Conservation (phyloP, 2,329 filamentous ascomycete genomes). For the Curvularia verruculosa region DNA sequence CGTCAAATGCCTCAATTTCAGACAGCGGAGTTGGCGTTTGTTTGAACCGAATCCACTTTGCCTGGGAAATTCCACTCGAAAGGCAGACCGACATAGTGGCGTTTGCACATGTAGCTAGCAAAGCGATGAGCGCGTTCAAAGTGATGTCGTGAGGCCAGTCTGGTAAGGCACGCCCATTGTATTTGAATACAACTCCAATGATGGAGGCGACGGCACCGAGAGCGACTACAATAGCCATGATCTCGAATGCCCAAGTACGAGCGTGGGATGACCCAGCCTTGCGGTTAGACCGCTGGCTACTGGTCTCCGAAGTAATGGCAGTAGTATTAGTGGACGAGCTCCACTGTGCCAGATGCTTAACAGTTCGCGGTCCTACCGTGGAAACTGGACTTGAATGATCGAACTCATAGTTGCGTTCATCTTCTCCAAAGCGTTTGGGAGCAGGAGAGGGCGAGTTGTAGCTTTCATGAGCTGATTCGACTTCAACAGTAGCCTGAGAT, state of each 20-base stretch:
- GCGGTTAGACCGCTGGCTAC: conserved; percentile 13
- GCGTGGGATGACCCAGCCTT: conserved; percentile 10
- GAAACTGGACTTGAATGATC: conserved; percentile 10
- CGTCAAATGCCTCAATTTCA: conserved; percentile 20
- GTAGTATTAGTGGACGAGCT: conserved; percentile 16
- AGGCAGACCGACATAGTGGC: conserved; percentile 20
- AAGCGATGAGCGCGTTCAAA: conserved; percentile 22
- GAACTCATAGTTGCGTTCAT: conserved; percentile 12
- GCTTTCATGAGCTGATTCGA: conserved; percentile 8
- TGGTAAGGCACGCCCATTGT: conserved; percentile 20
- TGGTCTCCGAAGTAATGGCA: conserved; percentile 11
- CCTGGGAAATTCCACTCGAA: conserved; percentile 22
- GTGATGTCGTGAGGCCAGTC: conserved; percentile 23
- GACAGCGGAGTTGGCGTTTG: conserved; percentile 11
- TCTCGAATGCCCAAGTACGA: conserved; percentile 18
- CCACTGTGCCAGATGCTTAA: conserved; percentile 13
- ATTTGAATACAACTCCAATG: conserved; percentile 16
- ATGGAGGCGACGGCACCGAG: conserved; percentile 17
- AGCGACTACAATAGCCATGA: conserved; percentile 14
- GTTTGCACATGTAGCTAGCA: conserved; percentile 21
- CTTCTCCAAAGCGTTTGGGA: conserved; percentile 3
- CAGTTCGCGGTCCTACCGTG: conserved; percentile 3
- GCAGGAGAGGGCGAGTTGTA: conserved; percentile 8
- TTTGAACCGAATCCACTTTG: conserved; percentile 23
- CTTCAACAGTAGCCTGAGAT: conserved; percentile 6